phyloP scores from a whole-genome alignment of 257 asterid species.

The Buddleja alternifolia region DNA sequence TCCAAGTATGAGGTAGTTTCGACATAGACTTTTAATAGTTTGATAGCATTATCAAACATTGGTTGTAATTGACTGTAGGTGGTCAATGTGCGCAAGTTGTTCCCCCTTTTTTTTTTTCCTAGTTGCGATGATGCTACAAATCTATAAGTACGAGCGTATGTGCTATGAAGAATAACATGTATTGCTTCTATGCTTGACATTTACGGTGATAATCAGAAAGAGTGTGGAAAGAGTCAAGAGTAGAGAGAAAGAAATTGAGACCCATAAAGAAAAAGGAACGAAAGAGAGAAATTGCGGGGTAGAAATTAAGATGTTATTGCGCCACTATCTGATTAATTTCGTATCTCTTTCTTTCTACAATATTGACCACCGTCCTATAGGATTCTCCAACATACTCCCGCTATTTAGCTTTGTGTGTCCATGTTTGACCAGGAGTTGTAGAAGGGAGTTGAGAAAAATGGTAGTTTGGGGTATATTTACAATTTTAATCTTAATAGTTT shows the following conservation, averaged over 20 bases:
- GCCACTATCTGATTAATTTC: not conserved
- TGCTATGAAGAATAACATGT: not conserved
- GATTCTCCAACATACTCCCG: too few species aligned
- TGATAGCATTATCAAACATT: not conserved
- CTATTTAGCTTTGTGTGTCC: too few species aligned
- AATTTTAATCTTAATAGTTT: not conserved
- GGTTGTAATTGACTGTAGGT: not conserved
- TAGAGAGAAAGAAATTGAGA: too few species aligned
- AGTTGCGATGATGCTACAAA: not conserved
- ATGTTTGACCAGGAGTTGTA: too few species aligned
- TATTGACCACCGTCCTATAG: not conserved
- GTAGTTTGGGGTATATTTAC: too few species aligned
- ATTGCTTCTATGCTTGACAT: constrained; percentile 5
- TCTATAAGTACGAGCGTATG: not conserved
- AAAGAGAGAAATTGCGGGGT: not conserved
- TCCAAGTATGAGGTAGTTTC: not conserved
- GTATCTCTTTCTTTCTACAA: not conserved
- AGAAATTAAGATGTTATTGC: not conserved
- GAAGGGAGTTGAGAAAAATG: too few species aligned
- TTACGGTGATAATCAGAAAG: not conserved
- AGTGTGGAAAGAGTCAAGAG: too few species aligned
- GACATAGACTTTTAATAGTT: not conserved
- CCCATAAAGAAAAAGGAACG: not conserved
- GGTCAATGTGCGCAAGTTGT: not conserved
- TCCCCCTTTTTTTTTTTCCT: not conserved